Base-by-base conservation (phyloP, 257 asterid species). In the Solanum pinnatisectum region DNA sequence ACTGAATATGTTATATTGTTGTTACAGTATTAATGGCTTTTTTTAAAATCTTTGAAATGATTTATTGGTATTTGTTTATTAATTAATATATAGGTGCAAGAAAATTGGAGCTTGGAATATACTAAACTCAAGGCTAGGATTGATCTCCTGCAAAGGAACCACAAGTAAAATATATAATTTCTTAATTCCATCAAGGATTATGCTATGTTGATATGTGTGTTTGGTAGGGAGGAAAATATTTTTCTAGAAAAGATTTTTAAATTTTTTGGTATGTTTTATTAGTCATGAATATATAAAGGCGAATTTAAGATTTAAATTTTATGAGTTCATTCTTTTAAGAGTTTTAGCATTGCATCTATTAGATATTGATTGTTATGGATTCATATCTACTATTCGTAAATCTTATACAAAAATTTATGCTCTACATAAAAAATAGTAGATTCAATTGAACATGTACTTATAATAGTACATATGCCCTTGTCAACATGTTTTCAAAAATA, bases 121-220 rank as follows among this genome's bases (percentile, higher is more conserved):
- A 65, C 65, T 60, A 87, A 87, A 63, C 89, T 93, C 27, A 93
- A 92, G 86, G 91, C 94, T 46, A 90, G 88, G 85, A 39, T 92
- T 86, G 95, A 93, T 70, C 90, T 93, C 74, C 76, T 93, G 63
- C 91, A 93, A 82, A 91, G 87, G 87, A 85, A 85, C 70, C 87
- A 85, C 87, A 85, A 39, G 87, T 85, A 63, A 85, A 44, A 85
- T 3, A 15, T 18, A 33, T 63, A 6, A 22, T 65, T 25, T 39
- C 39, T 27, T 83, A 18, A 60, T 20, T 60, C 27, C 40, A 81
- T 46, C 16, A n/a, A 30, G 8, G 8, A 35, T 14, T 84, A 14
- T 42, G 33, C 33, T 14, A 13, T 40, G 59, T 78, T 42, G 20
- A 70, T 70, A 15, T 70, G n/a, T 70, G 39, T 15, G 40, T 70